Percentiles rank a stretch among this genome's conserved stretches.
These are phyloP conservation scores for Cydonia oblonga DNA, from an alignment of 331 rosid species.

Conservation along the genomic window DNA sequence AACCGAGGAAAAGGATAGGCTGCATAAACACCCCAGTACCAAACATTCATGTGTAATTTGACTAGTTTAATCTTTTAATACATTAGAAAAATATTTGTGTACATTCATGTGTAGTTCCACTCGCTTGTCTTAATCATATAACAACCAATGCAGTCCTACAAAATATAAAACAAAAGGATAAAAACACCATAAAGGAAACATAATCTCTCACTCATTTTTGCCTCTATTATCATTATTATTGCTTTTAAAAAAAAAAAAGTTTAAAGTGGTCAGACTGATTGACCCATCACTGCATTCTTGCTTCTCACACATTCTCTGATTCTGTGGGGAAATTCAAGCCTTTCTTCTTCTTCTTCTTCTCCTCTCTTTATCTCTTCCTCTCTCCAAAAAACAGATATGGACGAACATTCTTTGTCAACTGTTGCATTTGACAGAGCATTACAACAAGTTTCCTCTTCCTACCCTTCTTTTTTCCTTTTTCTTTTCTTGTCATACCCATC, in stretches of 20 bases:
- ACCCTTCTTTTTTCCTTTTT: not conserved
- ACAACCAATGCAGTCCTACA: no score
- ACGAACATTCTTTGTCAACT: conserved; percentile 36
- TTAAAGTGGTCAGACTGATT: conserved; percentile 4
- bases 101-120: no score
- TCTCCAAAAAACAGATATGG: conserved; percentile 48
- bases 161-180: not conserved
- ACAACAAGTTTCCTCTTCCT: conserved; percentile 49
- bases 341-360: conserved; percentile 15
- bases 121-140: no score
- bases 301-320: conserved; percentile 27
- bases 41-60: no score
- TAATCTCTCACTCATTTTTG: not conserved
- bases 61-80: no score
- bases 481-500: not conserved
- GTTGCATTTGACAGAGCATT: conserved; percentile 63
- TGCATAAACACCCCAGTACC: no score
- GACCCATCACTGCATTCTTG: conserved; percentile 8
- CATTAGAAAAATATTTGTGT: no score
- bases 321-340: conserved; percentile 22
- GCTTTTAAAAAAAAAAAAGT: not conserved
- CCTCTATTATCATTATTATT: not conserved
- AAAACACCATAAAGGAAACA: not conserved
- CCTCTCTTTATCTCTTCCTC: conserved; percentile 18
- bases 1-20: no score